These are phyloP conservation scores for Emergomyces pasteurianus DNA, from an alignment of 2,329 filamentous ascomycete species.

Conservation along the genomic window DNA sequence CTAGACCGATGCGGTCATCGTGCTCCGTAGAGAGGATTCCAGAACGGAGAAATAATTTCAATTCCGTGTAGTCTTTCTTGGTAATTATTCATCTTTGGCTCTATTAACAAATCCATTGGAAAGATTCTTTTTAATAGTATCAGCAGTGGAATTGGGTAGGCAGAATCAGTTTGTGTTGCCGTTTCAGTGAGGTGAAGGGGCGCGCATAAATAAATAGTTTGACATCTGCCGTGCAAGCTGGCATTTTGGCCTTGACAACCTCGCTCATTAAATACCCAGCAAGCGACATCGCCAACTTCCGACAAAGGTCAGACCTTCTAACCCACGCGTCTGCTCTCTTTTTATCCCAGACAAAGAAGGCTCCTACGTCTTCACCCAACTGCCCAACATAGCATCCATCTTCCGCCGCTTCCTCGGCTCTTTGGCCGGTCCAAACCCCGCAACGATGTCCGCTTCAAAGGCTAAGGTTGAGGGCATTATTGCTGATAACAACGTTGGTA, in stretches of 20 bases:
- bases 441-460: slow-evolving; percentile 71
- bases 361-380: not conserved
- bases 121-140: not conserved
- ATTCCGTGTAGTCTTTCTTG: not conserved
- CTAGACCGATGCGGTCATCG: not conserved
- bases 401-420: slow-evolving; percentile 59
- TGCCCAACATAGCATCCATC: slow-evolving; percentile 53
- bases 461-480: slow-evolving; percentile 77
- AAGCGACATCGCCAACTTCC: too few species aligned
- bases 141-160: not conserved
- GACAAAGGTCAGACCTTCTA: not conserved
- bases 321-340: not conserved
- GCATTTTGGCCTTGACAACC: not conserved
- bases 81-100: not conserved
- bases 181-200: not conserved
- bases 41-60: not conserved
- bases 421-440: slow-evolving; percentile 43
- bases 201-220: not conserved
- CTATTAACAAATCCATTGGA: not conserved
- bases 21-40: too few species aligned
- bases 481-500: slow-evolving; percentile 75
- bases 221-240: too few species aligned
- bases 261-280: not conserved
- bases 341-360: not conserved
- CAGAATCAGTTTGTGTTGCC: not conserved